These are phyloP conservation scores for Herpetospermum pedunculosum DNA, from an alignment of 306 rosid species.

Conservation along the genomic window DNA sequence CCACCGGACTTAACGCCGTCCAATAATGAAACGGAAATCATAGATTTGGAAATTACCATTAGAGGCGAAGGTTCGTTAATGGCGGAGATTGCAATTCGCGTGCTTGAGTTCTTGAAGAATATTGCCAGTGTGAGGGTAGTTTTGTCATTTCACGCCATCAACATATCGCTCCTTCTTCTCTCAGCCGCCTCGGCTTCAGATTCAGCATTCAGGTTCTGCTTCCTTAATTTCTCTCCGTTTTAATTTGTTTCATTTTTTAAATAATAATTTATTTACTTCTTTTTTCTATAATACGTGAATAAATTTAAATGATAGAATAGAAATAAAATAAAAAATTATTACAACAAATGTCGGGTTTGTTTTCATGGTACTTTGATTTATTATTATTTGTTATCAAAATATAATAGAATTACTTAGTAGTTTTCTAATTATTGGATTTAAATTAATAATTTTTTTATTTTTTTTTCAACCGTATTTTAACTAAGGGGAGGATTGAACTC, in stretches of 20 bases:
- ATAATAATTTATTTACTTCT: background rate
- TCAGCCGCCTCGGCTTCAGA: background rate
- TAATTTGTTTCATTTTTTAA: background rate
- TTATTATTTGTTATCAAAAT: too few relatives aligned
- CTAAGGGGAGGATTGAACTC: too few relatives aligned
- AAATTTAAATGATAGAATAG: background rate
- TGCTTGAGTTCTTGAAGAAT: slow-evolving; percentile 3
- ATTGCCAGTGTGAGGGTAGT: background rate
- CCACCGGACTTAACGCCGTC: background rate
- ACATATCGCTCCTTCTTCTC: background rate
- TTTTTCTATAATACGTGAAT: background rate
- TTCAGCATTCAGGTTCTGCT: slow-evolving; percentile 1
- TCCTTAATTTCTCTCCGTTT: background rate
- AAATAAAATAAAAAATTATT: too few relatives aligned
- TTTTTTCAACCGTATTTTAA: too few relatives aligned
- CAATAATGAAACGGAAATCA: background rate
- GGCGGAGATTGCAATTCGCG: background rate
- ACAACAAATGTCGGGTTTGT: too few relatives aligned
- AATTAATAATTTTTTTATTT: too few relatives aligned
- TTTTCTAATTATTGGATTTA: too few relatives aligned
- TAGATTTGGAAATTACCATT: slow-evolving; percentile 4
- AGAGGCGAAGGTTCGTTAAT: background rate
- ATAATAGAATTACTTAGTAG: background rate
- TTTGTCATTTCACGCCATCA: background rate
- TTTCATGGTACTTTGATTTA: too few relatives aligned